Evolutionary conservation across 2,329 filamentous ascomycete genomes (phyloP), one percentile per base, ranked within the genome.

Genomic region (Monosporascus sp.): DNA sequence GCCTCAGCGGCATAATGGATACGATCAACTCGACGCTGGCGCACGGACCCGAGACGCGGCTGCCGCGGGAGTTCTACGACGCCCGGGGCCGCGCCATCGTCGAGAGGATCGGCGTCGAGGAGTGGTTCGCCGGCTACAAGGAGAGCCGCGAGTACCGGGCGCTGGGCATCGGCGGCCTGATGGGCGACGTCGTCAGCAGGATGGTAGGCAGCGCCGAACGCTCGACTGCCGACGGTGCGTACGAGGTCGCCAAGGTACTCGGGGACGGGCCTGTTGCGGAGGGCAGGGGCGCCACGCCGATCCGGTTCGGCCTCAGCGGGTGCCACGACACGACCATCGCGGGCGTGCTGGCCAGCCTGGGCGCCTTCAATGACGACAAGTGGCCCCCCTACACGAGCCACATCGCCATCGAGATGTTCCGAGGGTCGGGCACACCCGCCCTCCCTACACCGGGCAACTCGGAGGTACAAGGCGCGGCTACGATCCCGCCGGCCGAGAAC

Each of bases 311-410:
- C 17, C 75, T 97, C 64, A 89, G 84, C 60, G 92, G 92, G 34
- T 96, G 92, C 65, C 92, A 97, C 71, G 92, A 97, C 67, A 97
- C 94, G 2, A 97, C 94, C 0, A 80, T 99, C 5, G 94, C 90
- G 3, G 89, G 82, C 1, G 76, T 91, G 2, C 75, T 99, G 27
- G 76, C 86, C 17, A 90, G 89, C 60, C 72, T 97, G 7, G 94
- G 93, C 3, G 88, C 88, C 3, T 94, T 90, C 67, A 77, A 89
- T 43, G 75, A 75, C 20, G 82, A 81, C 48, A 79, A 80, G 37
- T 99, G 94, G 94, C 94, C 94, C 1, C 92, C 91, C 0, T 99
- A 93, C 66, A 97, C 93, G 0, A 93, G 89, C 62, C 91, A 95
- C 64, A 81, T 99, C 59, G 92, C 94, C 34, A 77, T 99, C 52